Percentiles rank a stretch among this genome's conserved stretches.
phyloP scores from a whole-genome alignment of 352 stramenopile species.

The Pythium volutum region DNA sequence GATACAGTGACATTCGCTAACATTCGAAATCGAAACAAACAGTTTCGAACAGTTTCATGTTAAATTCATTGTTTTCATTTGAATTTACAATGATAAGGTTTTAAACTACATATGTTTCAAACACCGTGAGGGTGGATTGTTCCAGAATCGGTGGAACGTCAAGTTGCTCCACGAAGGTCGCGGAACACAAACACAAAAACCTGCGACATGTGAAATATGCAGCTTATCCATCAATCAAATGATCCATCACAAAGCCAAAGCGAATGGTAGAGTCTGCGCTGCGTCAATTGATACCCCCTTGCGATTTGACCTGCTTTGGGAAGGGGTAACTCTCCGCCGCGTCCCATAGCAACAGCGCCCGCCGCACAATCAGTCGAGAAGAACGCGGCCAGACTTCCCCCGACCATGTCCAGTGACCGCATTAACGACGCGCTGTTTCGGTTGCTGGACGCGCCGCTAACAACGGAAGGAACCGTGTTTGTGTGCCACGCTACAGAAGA shows the following conservation, averaged over 20 bases:
- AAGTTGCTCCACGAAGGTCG: conserved; percentile 5
- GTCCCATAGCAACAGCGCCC: too few species aligned
- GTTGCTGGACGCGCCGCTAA: background rate
- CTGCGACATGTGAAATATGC: conserved; percentile 2
- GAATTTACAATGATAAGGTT: background rate
- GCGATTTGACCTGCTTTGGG: too few species aligned
- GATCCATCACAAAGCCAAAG: too few species aligned
- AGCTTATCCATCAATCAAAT: too few species aligned
- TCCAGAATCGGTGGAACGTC: conserved; percentile 21
- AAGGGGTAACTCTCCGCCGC: too few species aligned
- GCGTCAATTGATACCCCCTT: too few species aligned
- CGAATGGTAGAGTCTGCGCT: too few species aligned
- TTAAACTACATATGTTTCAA: conserved; percentile 8
- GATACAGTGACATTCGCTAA: conserved; percentile 5
- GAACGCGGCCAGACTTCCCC: too few species aligned
- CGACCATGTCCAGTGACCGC: background rate
- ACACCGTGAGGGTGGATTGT: conserved; percentile 21
- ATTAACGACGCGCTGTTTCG: background rate
- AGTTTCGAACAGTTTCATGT: conserved; percentile 19
- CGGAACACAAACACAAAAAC: conserved; percentile 1
- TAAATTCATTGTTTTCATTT: conserved; percentile 1
- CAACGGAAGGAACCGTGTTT: background rate
- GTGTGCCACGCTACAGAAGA: background rate
- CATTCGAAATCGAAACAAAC: conserved; percentile 14
- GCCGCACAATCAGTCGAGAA: too few species aligned